phyloP scores from a whole-genome alignment of 1,139 yeast genomes.

The Suhomyces maxii region DNA sequence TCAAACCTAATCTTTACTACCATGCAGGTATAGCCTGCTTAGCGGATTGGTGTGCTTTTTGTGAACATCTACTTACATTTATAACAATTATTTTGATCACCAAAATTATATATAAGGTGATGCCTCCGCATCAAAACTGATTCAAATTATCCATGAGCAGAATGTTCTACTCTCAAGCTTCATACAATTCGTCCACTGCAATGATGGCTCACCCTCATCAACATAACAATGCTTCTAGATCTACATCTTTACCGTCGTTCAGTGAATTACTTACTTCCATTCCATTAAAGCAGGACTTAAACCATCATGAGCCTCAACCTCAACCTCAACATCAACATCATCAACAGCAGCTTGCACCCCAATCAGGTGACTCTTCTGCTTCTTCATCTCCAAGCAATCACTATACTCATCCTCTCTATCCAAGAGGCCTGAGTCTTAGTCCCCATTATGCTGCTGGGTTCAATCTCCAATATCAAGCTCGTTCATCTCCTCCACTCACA shows the following conservation, averaged over 20 bases:
- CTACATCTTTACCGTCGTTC: slow-evolving; percentile 33
- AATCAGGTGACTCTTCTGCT: slow-evolving; percentile 3
- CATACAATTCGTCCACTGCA: not conserved
- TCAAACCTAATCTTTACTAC: slow-evolving; percentile 7
- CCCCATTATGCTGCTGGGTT: not conserved
- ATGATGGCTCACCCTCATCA: not conserved
- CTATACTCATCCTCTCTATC: slow-evolving; percentile 7
- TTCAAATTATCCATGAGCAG: not conserved
- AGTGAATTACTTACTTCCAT: slow-evolving; percentile 39
- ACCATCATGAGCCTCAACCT: not conserved
- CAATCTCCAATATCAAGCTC: too few species aligned
- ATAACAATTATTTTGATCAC: slow-evolving; percentile 3
- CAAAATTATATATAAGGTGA: slow-evolving; percentile 2
- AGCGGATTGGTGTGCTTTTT: not conserved
- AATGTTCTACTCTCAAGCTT: slow-evolving; percentile 8
- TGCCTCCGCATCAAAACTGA: not conserved
- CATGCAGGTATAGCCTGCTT: slow-evolving; percentile 4
- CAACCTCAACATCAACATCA: not conserved
- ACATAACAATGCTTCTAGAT: not conserved
- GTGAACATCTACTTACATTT: slow-evolving; percentile 4
- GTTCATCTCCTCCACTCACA: too few species aligned
- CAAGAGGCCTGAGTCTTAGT: slow-evolving; percentile 1
- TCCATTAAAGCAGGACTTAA: slow-evolving; percentile 31
- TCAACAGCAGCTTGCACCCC: slow-evolving; percentile 3
- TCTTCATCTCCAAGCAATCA: slow-evolving; percentile 6